These are phyloP conservation scores for Agaricus sinodeliciosus DNA, from an alignment of 768 basidiomycete genomes.

Conservation along the genomic window DNA sequence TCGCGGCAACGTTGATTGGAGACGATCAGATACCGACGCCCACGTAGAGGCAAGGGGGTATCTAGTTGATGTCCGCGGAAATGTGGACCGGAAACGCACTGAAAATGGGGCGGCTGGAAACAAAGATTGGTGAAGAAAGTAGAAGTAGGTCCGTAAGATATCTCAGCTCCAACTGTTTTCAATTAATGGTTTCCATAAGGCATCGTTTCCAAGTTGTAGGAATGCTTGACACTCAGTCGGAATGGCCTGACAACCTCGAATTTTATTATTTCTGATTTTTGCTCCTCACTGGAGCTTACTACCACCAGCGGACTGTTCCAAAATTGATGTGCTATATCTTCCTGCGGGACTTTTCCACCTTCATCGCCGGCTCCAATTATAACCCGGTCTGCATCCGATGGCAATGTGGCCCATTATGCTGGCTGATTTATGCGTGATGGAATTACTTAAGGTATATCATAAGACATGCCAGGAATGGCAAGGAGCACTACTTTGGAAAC, in stretches of 20 bases:
- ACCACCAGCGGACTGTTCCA: too few relatives aligned
- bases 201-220: not conserved
- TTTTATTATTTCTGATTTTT: not conserved
- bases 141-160: not conserved
- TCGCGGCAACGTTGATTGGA: slow-evolving; percentile 16
- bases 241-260: not conserved
- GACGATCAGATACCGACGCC: slow-evolving; percentile 13
- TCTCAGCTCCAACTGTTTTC: not conserved
- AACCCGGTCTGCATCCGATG: too few relatives aligned
- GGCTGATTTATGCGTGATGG: not conserved
- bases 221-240: not conserved
- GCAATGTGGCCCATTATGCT: too few relatives aligned
- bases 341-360: not conserved
- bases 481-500: too few relatives aligned
- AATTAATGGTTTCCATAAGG: not conserved
- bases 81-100: slow-evolving; percentile 20
- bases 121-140: slow-evolving; percentile 14
- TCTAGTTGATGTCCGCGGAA: slow-evolving; percentile 12
- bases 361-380: too few relatives aligned
- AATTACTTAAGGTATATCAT: not conserved
- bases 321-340: not conserved
- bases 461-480: too few relatives aligned
- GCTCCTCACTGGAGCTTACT: too few relatives aligned
- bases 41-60: slow-evolving; percentile 2
- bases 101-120: slow-evolving; percentile 10